phyloP scores from a whole-genome alignment of 2,329 filamentous ascomycete species.

The Aureobasidium sp. region DNA sequence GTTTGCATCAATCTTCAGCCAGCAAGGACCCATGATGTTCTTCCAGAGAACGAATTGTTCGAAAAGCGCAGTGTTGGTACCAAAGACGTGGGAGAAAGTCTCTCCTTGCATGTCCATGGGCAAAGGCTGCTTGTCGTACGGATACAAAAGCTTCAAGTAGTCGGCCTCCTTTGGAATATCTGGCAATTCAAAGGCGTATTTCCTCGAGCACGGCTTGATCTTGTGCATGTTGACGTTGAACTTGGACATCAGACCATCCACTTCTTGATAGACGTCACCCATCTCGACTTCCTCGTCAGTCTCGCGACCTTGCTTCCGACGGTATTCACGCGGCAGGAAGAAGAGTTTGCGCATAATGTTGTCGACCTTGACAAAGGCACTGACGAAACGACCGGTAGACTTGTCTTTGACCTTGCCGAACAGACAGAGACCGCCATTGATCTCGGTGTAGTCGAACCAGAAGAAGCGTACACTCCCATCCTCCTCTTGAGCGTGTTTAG shows the following conservation, averaged over 20 bases:
- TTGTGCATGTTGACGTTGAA: constrained; percentile 84
- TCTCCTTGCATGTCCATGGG: constrained; percentile 65
- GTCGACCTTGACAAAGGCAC: constrained; percentile 92
- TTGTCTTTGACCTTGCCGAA: constrained; percentile 96
- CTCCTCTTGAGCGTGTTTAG: constrained; percentile 80
- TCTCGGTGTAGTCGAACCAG: constrained; percentile 92
- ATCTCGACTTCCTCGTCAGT: constrained; percentile 75
- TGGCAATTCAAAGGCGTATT: constrained; percentile 90
- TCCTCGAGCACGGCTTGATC: constrained; percentile 80
- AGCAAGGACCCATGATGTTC: constrained; percentile 97
- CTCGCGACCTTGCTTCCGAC: constrained; percentile 51
- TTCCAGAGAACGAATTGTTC: constrained; percentile 99
- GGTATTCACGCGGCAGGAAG: constrained; percentile 72
- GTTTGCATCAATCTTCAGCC: constrained; percentile 69
- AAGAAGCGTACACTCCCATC: constrained; percentile 91
- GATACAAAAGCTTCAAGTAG: constrained; percentile 93
- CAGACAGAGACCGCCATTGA: constrained; percentile 82
- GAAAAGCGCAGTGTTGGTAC: constrained; percentile 85
- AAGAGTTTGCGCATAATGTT: constrained; percentile 88
- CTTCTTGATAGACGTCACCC: constrained; percentile 81
- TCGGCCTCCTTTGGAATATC: constrained; percentile 80
- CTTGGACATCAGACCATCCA: constrained; percentile 79
- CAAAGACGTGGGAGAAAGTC: constrained; percentile 91
- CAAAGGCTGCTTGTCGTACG: constrained; percentile 73
- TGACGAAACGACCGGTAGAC: constrained; percentile 66